A percentile compares a stretch with the other conserved stretches of the same genome.
These are phyloP conservation scores for Backusella tarrabulga DNA, from an alignment of 192 early-diverging fungal species.

Conservation along the genomic window DNA sequence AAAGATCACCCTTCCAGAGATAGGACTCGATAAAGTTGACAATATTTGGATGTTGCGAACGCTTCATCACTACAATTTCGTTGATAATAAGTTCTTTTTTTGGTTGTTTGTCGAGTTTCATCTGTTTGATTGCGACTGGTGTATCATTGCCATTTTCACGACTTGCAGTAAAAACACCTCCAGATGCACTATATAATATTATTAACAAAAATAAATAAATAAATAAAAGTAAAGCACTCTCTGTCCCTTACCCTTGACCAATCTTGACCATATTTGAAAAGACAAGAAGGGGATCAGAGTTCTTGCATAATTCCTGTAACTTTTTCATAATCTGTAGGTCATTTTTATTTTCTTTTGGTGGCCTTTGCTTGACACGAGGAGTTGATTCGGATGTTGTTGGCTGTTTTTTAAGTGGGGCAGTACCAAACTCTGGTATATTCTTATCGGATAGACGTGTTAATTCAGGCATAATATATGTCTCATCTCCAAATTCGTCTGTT, in stretches of 20 bases:
- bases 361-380: constrained; percentile 22
- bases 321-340: constrained; percentile 81
- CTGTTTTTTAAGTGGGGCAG: neutral
- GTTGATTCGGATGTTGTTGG: neutral
- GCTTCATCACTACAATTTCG: constrained; percentile 88
- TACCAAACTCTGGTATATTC: neutral
- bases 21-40: constrained; percentile 88
- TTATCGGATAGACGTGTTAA: constrained; percentile 6
- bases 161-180: constrained; percentile 89
- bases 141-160: constrained; percentile 43
- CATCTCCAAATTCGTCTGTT: neutral
- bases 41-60: constrained; percentile 79
- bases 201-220: neutral
- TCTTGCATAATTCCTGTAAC: constrained; percentile 80
- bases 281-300: constrained; percentile 79
- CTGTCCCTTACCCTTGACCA: constrained; percentile 36
- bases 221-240: neutral
- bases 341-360: constrained; percentile 23
- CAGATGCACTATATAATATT: constrained; percentile 68
- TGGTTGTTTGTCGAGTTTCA: constrained; percentile 93
- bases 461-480: neutral
- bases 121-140: constrained; percentile 95
- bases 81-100: constrained; percentile 97
- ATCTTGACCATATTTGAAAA: constrained; percentile 42
- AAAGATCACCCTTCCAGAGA: constrained; percentile 80